These are phyloP conservation scores for Talaromyces pinophilus DNA, from an alignment of 2,329 filamentous ascomycete genomes.

Conservation along the genomic window DNA sequence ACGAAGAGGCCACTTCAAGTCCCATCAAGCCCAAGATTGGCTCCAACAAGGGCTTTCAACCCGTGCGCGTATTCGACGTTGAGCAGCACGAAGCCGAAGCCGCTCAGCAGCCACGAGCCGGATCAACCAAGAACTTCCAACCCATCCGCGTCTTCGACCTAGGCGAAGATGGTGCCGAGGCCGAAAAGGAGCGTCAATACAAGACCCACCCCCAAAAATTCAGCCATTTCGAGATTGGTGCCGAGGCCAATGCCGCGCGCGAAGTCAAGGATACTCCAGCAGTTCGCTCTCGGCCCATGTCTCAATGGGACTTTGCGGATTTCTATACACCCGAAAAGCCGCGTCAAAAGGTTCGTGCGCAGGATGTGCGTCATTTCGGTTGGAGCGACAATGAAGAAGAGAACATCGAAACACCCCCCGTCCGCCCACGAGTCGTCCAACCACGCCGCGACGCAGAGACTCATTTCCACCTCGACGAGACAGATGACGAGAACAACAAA, in stretches of 20 bases:
- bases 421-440: slow-evolving; percentile 61
- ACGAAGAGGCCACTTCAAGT: slow-evolving; percentile 32
- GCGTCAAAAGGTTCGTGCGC: slow-evolving; percentile 61
- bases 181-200: slow-evolving; percentile 46
- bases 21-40: slow-evolving; percentile 50
- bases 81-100: slow-evolving; percentile 27
- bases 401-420: slow-evolving; percentile 40
- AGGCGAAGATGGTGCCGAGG: slow-evolving; percentile 53
- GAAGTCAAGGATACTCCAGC: slow-evolving; percentile 33
- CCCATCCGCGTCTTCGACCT: slow-evolving; percentile 66
- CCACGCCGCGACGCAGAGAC: slow-evolving; percentile 75
- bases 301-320: slow-evolving; percentile 86
- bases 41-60: slow-evolving; percentile 53
- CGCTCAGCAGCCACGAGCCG: slow-evolving; percentile 50
- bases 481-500: slow-evolving; percentile 60
- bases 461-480: slow-evolving; percentile 83
- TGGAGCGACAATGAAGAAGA: slow-evolving; percentile 70
- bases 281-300: slow-evolving; percentile 55
- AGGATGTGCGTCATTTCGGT: slow-evolving; percentile 72
- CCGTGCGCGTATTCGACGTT: slow-evolving; percentile 57
- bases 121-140: slow-evolving; percentile 62
- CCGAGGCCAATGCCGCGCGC: slow-evolving; percentile 32
- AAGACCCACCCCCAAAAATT: slow-evolving; percentile 77
- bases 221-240: slow-evolving; percentile 59
- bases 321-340: slow-evolving; percentile 81